Evolutionary conservation across 805 yeast genomes (phyloP).

Genomic region (Candida multigemmis): DNA sequence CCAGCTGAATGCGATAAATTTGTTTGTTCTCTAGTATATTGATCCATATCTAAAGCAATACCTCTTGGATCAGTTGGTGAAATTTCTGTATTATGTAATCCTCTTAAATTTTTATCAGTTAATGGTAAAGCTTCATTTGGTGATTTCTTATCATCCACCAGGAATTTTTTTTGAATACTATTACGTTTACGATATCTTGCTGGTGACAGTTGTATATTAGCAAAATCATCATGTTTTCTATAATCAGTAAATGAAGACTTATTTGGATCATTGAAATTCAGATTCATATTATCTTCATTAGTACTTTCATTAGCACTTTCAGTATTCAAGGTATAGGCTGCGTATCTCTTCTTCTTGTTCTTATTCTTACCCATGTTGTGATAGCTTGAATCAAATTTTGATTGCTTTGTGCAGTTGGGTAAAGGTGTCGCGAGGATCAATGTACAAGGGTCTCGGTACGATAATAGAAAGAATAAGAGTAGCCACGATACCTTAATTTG

Average conservation of each 20-base stretch:
- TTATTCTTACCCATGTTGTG: too few species aligned
- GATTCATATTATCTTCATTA: too few species aligned
- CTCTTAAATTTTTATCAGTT: slow-evolving; percentile 28
- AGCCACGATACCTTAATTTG: too few species aligned
- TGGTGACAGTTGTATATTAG: slow-evolving; percentile 19
- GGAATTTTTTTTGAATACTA: neutral
- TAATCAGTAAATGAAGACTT: slow-evolving; percentile 25
- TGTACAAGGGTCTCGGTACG: too few species aligned
- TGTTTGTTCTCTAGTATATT: slow-evolving; percentile 22
- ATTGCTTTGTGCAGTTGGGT: too few species aligned
- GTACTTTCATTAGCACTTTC: too few species aligned
- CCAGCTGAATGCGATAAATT: slow-evolving; percentile 6
- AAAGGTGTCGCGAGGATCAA: too few species aligned
- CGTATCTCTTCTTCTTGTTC: slow-evolving; percentile 16
- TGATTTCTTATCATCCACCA: slow-evolving; percentile 1
- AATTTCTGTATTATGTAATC: slow-evolving; percentile 9
- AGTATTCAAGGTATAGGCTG: too few species aligned
- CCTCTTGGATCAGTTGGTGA: slow-evolving; percentile 5
- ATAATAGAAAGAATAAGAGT: too few species aligned
- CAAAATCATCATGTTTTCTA: slow-evolving; percentile 15
- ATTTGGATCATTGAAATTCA: too few species aligned
- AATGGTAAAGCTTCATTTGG: slow-evolving; percentile 15
- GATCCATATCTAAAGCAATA: slow-evolving; percentile 34
- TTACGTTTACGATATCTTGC: slow-evolving; percentile 18
- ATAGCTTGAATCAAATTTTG: too few species aligned